Base-by-base conservation (phyloP, 2,329 filamentous ascomycete genomes). In the Parastagonospora nodorum region DNA sequence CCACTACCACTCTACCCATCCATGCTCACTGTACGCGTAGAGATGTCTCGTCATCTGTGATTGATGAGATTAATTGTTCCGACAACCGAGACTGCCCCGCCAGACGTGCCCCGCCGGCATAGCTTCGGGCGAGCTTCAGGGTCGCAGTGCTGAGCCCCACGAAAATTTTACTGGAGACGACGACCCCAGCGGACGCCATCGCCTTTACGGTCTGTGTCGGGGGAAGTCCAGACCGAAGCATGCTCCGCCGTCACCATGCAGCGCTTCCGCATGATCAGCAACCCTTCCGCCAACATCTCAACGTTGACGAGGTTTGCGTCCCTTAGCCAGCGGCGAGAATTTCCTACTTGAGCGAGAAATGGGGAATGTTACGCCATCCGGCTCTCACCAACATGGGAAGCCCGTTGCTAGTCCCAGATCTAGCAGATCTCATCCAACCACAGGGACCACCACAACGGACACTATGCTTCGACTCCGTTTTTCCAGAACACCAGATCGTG, bases 51-150 rank as follows among this genome's bases (percentile, higher is more conserved):
- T 57, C 54, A 48, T 42, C 38, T 57, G 57, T 69, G 64, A 69
- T 69, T 70, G 68, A 65, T 67, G 65, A 52, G 53, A 58, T 69
- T 61, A 69, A 65, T 71, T 67, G 51, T 64, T 65, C 68, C 68
- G 66, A 53, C 19, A 24, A 24, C 19, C 19, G 19, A 24, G 19
- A 43, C 53, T 59, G 61, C 60, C 63, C 61, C 52, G 52, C 45
- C 55, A 58, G 45, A 42, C 33, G 14, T 62, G 49, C 65, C 61
- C 64, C 63, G 58, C 63, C 64, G 64, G 65, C 28, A 14, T 46
- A 55, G 51, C 48, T 47, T 61, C 61, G 56, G 58, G 19, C 19
- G 19, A 24, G 19, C 19, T 24, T 24, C 19, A 63, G 61, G 61
- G 48, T 29, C 48, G 32, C 42, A 42, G 44, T 10, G n/a, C 41